phyloP scores from a whole-genome alignment of 371 early-diverging fungal species.

The Syncephalastrum contaminatum region DNA sequence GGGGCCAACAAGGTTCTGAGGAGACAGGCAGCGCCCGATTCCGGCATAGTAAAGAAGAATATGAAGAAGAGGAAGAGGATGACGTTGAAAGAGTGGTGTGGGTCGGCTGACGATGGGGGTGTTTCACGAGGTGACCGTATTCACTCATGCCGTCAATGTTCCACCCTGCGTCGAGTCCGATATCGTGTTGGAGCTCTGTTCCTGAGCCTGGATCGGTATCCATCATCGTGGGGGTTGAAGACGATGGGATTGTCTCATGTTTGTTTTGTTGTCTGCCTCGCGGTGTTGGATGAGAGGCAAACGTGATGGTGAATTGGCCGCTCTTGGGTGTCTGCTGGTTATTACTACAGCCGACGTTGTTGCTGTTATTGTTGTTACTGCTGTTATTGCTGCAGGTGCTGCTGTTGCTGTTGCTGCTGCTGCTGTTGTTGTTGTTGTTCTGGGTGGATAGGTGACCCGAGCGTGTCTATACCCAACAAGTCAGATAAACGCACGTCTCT shows the following conservation, averaged over 20 bases:
- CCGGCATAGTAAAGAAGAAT: too few species aligned
- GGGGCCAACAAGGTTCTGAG: slow-evolving; percentile 4
- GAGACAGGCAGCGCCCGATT: neutral
- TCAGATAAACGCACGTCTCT: slow-evolving; percentile 5
- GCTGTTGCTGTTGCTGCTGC: neutral
- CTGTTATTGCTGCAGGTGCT: neutral
- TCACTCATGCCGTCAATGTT: slow-evolving; percentile 3
- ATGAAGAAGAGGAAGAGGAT: slow-evolving; percentile 2
- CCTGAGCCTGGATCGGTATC: too few species aligned
- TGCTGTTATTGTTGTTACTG: neutral
- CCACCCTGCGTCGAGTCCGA: slow-evolving; percentile 5
- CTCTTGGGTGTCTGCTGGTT: too few species aligned
- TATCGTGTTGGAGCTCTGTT: too few species aligned
- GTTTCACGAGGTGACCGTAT: slow-evolving; percentile 18
- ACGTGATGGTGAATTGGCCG: too few species aligned
- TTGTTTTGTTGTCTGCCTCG: neutral
- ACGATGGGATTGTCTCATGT: neutral
- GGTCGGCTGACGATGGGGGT: neutral
- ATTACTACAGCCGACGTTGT: too few species aligned
- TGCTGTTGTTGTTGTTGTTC: neutral
- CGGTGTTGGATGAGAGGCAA: neutral
- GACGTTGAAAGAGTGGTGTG: slow-evolving; percentile 12
- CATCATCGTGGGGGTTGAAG: neutral
- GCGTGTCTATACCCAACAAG: neutral
- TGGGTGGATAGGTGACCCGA: neutral